These are phyloP conservation scores for Thielaviopsis ethacetica DNA, from an alignment of 2,329 filamentous ascomycete genomes.

Conservation along the genomic window DNA sequence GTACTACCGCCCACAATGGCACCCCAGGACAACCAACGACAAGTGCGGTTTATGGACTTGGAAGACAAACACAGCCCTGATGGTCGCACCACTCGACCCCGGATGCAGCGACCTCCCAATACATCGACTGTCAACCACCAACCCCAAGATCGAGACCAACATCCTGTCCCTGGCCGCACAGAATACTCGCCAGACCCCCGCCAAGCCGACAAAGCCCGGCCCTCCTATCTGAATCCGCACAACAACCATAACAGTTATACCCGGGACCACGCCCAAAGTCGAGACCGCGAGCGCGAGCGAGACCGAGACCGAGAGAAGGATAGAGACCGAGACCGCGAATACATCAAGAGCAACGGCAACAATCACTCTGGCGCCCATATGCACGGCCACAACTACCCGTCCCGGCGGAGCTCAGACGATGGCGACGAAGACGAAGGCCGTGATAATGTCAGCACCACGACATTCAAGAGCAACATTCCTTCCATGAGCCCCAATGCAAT, in stretches of 20 bases:
- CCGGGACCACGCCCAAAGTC: background rate
- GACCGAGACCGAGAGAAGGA: background rate
- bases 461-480: background rate
- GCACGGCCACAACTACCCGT: background rate
- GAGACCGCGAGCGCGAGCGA: background rate
- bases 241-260: background rate
- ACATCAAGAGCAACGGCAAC: background rate
- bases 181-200: slow-evolving; percentile 4
- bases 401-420: background rate
- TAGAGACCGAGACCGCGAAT: background rate
- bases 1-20: background rate
- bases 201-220: slow-evolving; percentile 1
- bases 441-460: background rate
- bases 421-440: background rate
- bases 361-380: background rate
- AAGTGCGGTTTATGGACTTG: slow-evolving; percentile 4
- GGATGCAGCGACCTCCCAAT: background rate
- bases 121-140: background rate
- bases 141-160: slow-evolving; percentile 1
- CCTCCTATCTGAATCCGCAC: slow-evolving; percentile 1
- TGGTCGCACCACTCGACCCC: background rate
- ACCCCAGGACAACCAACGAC: background rate
- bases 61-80: background rate
- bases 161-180: background rate
- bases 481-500: background rate